These are phyloP conservation scores for grape (Vitis vinifera) DNA, from an alignment of 164 flowering plant species.

Conservation along the genomic window ASM3070453v1 NC_081821.1:8633501-8634000, in stretches of 20 bases:
- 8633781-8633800: slow-evolving; percentile 74
- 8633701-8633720: too few species aligned
- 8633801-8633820: slow-evolving; percentile 65
- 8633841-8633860: slow-evolving; percentile 92
- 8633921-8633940: too few species aligned
- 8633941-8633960: too few species aligned
- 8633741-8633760: too few species aligned
- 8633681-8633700: too few species aligned
- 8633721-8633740: too few species aligned
- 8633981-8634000: too few species aligned
- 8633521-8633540: slow-evolving; percentile 93
- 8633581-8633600: slow-evolving; percentile 84
- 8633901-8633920: too few species aligned
- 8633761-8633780: slow-evolving; percentile 14
- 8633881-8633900: too few species aligned
- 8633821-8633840: slow-evolving; percentile 94
- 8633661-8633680: neutral
- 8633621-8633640: slow-evolving; percentile 14
- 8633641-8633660: slow-evolving; percentile 12
- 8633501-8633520: slow-evolving; percentile 93
- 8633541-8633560: slow-evolving; percentile 93
- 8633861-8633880: slow-evolving; percentile 31
- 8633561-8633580: slow-evolving; percentile 98
- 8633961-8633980: too few species aligned
- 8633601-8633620: slow-evolving; percentile 37